phyloP scores from a whole-genome alignment of 1,284 basidiomycete genomes.

The Cutaneotrichosporon dermatis region DNA sequence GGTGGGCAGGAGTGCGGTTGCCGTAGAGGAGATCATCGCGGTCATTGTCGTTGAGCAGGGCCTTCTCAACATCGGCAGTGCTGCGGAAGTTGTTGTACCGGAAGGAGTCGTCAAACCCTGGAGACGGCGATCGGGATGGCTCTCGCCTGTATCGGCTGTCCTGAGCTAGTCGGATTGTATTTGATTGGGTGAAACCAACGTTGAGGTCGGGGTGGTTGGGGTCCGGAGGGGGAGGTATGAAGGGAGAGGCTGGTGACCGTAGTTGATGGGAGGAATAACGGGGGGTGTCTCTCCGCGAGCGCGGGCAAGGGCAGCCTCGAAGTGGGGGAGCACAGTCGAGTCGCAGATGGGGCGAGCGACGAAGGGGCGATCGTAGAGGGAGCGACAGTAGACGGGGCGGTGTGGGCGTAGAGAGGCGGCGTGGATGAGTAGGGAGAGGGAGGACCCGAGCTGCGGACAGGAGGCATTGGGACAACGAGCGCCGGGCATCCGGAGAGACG shows the following conservation, averaged over 20 bases:
- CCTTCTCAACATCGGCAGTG: conserved; percentile 31
- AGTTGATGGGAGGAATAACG: background rate
- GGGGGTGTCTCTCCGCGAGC: conserved; percentile 15
- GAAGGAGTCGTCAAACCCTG: conserved; percentile 26
- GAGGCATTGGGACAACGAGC: background rate
- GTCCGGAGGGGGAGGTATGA: conserved; percentile 39
- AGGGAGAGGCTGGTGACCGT: conserved; percentile 25
- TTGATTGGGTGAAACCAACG: conserved; percentile 32
- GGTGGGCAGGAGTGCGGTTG: background rate
- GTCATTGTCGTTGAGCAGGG: conserved; percentile 21
- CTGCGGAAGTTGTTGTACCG: background rate
- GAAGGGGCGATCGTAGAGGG: conserved; percentile 2
- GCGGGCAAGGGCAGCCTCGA: conserved; percentile 40
- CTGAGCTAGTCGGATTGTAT: conserved; percentile 30
- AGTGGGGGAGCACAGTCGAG: conserved; percentile 27
- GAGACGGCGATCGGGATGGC: conserved; percentile 34
- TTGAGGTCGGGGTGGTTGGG: conserved; percentile 42
- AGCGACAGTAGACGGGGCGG: background rate
- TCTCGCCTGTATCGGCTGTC: conserved; percentile 13
- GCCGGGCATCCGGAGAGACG: background rate
- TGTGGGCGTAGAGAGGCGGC: conserved; percentile 3
- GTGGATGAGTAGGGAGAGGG: background rate
- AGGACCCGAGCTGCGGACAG: background rate
- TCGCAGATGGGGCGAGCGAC: background rate
- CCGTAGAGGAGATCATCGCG: conserved; percentile 5